phyloP scores from a whole-genome alignment of 768 basidiomycete genomes.

The Cystoderma amianthinum region DNA sequence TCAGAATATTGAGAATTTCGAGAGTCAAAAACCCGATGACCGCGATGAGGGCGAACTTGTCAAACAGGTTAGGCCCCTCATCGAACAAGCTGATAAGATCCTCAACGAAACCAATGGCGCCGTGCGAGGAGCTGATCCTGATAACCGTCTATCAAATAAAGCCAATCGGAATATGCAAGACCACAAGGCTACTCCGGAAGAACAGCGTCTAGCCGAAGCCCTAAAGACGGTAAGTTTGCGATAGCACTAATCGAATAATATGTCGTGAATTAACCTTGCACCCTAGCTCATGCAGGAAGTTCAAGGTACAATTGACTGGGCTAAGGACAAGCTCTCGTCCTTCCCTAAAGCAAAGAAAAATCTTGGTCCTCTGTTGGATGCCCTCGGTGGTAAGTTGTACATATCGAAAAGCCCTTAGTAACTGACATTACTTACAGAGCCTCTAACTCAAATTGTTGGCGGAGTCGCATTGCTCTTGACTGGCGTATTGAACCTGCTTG shows the following conservation, averaged over 20 bases:
- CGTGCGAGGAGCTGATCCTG: slow-evolving; percentile 28
- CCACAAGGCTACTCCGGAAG: slow-evolving; percentile 28
- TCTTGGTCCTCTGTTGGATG: slow-evolving; percentile 28
- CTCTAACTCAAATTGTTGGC: slow-evolving; percentile 28
- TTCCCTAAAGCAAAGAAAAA: slow-evolving; percentile 31
- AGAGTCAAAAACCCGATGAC: slow-evolving; percentile 25
- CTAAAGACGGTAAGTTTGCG: slow-evolving; percentile 22
- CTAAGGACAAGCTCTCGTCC: slow-evolving; percentile 24
- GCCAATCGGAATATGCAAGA: slow-evolving; percentile 25
- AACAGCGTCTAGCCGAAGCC: slow-evolving; percentile 29
- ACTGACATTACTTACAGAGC: slow-evolving; percentile 16
- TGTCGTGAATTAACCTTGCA: background rate
- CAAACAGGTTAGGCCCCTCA: slow-evolving; percentile 24
- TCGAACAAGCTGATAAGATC: slow-evolving; percentile 29
- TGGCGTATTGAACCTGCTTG: slow-evolving; percentile 27
- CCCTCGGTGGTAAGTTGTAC: slow-evolving; percentile 22
- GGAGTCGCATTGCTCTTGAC: slow-evolving; percentile 26
- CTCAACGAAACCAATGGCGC: slow-evolving; percentile 29
- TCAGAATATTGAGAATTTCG: slow-evolving; percentile 28
- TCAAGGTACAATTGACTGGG: slow-evolving; percentile 30
- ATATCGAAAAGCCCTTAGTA: background rate
- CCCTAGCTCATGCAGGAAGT: slow-evolving; percentile 26
- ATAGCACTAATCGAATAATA: background rate
- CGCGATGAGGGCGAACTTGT: slow-evolving; percentile 25
- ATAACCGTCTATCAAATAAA: slow-evolving; percentile 22